Base-by-base conservation (phyloP, 2,329 filamentous ascomycete species). In the Fusarium buharicum region DNA sequence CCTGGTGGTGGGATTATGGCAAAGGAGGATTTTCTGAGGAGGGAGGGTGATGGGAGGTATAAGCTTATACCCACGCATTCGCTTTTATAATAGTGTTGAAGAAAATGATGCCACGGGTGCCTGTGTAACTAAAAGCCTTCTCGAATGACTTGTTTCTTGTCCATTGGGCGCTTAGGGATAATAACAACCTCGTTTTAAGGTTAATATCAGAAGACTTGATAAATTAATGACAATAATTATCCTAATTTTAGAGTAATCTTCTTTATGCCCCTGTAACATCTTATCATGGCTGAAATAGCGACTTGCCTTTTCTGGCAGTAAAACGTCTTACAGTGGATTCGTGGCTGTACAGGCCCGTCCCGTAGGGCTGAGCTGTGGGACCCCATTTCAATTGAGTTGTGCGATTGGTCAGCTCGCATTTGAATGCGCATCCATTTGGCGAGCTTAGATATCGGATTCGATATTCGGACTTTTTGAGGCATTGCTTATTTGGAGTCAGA, bases 351-450 rank as follows among this genome's bases (percentile, higher is more conserved):
- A 45, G 43, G 49, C 16, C 24, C n/a, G 27, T 14, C 13, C 3
- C 5, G 43, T 52, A 61, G 41, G 59, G 61, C 61, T 64, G 49
- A 60, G 61, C 12, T 39, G 14, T 11, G 20, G 47, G 17, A 9
- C 44, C 20, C 14, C n/a, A 27, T 33, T 33, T 6, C 6, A 14
- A 39, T 47, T 10, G 3, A 28, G 28, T 13, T 7, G 16, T 11
- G 10, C 20, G 43, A 60, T 66, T 66, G 58, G 62, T 13, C 37
- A 14, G 62, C 49, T 65, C 62, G 62, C 62, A 64, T 22, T 66
- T 60, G 45, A 48, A n/a, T 56, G 16, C 62, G 62, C 14, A 58
- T 5, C 31, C 30, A 37, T 47, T 40, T 24, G 22, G 22, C 22
- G 22, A 24, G 22, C 22, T 24, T 22, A n/a, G 46, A 45, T 27